Evolutionary conservation across 371 early-diverging fungal species (phyloP).

Genomic region (Mucor lusitanicus): DNA sequence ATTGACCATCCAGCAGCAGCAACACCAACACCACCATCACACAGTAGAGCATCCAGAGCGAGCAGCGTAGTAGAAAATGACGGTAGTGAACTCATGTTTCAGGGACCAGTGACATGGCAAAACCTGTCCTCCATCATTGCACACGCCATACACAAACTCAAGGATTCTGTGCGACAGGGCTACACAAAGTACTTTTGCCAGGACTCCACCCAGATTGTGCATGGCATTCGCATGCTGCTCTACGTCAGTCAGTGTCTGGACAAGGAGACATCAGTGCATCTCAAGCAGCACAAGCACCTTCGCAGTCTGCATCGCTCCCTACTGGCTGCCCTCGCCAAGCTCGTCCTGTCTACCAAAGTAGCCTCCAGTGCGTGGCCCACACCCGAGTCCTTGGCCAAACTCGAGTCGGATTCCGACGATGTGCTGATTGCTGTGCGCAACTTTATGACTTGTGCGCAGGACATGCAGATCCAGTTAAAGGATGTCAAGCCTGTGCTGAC

Average conservation of each 20-base stretch:
- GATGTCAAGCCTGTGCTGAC: slow-evolving; percentile 47
- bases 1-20: not conserved
- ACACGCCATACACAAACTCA: slow-evolving; percentile 67
- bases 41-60: not conserved
- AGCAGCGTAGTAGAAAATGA: not conserved
- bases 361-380: slow-evolving; percentile 75
- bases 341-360: slow-evolving; percentile 83
- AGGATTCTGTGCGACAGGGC: slow-evolving; percentile 62
- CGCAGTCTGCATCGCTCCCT: slow-evolving; percentile 76
- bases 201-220: slow-evolving; percentile 58
- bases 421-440: slow-evolving; percentile 74
- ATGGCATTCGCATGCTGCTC: slow-evolving; percentile 81
- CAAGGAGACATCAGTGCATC: slow-evolving; percentile 63
- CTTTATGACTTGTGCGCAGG: slow-evolving; percentile 78
- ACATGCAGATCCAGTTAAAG: slow-evolving; percentile 61
- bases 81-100: not conserved
- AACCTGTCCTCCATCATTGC: slow-evolving; percentile 62
- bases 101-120: slow-evolving; percentile 54
- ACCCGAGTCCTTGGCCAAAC: slow-evolving; percentile 28
- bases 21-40: not conserved
- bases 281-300: slow-evolving; percentile 67
- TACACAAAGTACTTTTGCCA: slow-evolving; percentile 20
- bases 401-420: slow-evolving; percentile 52
- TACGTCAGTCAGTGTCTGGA: slow-evolving; percentile 76
- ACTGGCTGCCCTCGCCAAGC: slow-evolving; percentile 77